A percentile compares a stretch with the other conserved stretches of the same genome.
phyloP scores from a whole-genome alignment of 179 eudicot genomes.

The Corrigiola litoralis region DNA sequence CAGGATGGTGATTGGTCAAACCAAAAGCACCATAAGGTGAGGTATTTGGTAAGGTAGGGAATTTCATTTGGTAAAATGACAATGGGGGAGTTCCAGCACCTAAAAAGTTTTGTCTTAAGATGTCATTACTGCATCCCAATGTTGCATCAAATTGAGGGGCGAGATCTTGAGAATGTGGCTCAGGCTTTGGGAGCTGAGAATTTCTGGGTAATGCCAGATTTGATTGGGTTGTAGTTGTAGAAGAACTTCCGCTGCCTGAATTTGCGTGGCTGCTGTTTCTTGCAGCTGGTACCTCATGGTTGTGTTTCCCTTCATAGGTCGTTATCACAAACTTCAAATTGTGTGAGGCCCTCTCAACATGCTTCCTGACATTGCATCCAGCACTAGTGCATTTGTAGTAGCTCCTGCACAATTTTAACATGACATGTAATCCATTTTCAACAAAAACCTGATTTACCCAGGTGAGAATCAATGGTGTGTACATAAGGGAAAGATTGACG shows the following conservation, averaged over 20 bases:
- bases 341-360: slow-evolving; percentile 67
- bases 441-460: neutral
- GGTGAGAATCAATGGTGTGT: neutral
- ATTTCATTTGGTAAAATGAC: slow-evolving; percentile 38
- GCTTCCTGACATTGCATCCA: slow-evolving; percentile 68
- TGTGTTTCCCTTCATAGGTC: slow-evolving; percentile 72
- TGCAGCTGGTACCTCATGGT: slow-evolving; percentile 66
- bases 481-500: neutral
- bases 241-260: slow-evolving; percentile 24
- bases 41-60: slow-evolving; percentile 30
- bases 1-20: slow-evolving; percentile 17
- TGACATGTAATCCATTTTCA: neutral
- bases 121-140: slow-evolving; percentile 29
- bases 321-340: slow-evolving; percentile 50
- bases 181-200: slow-evolving; percentile 33
- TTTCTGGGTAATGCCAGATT: slow-evolving; percentile 28
- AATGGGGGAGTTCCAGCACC: slow-evolving; percentile 32
- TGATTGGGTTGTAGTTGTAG: slow-evolving; percentile 24
- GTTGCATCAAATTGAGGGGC: slow-evolving; percentile 32
- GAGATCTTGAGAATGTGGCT: slow-evolving; percentile 41
- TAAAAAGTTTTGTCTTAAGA: slow-evolving; percentile 25
- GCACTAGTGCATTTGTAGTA: slow-evolving; percentile 71
- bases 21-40: slow-evolving; percentile 27
- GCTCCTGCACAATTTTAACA: slow-evolving; percentile 38
- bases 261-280: slow-evolving; percentile 37